phyloP scores from a whole-genome alignment of 305 asterid species.

The Solanum chacoense region DNA sequence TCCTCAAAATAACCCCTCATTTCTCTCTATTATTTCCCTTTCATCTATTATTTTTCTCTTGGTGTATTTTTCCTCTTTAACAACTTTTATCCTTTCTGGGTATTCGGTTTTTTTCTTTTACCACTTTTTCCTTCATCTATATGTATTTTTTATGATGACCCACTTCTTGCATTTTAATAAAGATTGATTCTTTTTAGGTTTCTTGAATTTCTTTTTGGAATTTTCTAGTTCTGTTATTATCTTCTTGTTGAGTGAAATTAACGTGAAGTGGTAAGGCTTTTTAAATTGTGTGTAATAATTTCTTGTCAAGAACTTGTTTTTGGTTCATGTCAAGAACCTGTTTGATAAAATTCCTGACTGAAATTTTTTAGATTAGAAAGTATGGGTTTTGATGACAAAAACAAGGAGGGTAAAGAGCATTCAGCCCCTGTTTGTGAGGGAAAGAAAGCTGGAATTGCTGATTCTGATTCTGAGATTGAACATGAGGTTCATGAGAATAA shows the following conservation, averaged over 20 bases:
- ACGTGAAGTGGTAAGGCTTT: background rate
- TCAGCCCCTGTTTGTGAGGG: background rate
- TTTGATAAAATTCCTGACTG: constrained; percentile 8
- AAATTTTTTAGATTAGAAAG: constrained; percentile 19
- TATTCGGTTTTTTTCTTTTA: background rate
- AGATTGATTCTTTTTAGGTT: constrained; percentile 7
- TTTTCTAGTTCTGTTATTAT: background rate
- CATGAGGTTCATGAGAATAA: background rate
- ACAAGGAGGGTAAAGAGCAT: background rate
- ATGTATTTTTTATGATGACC: background rate
- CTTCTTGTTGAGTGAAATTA: background rate
- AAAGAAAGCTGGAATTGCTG: constrained; percentile 3
- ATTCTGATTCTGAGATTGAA: constrained; percentile 13
- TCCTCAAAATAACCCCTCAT: background rate
- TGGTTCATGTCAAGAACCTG: constrained; percentile 21
- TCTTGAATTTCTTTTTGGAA: background rate
- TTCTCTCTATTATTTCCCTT: background rate
- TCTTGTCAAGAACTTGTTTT: background rate
- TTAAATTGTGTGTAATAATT: background rate
- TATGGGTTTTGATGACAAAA: constrained; percentile 30
- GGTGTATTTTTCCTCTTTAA: background rate
- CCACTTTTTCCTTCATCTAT: constrained; percentile 1
- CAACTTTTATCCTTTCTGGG: background rate
- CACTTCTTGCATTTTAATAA: background rate
- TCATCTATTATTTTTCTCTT: background rate